Conservation (phyloP, 2,329 filamentous ascomycete genomes). For the Coleophoma cylindrospora region DNA sequence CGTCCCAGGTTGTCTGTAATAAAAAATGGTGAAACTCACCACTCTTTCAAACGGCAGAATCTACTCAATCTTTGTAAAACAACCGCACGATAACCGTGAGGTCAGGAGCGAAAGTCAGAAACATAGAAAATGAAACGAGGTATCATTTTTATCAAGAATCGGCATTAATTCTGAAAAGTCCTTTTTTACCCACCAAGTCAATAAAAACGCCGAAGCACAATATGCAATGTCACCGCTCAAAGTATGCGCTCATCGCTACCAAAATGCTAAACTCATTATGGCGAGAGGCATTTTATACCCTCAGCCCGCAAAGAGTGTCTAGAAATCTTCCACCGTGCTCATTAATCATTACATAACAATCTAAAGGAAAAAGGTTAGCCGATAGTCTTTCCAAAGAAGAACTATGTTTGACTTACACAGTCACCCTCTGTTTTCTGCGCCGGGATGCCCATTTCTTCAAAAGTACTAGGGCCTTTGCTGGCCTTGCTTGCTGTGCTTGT, state of each 20-base stretch:
- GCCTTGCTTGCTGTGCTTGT: constrained; percentile 16
- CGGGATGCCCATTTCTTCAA: constrained; percentile 97
- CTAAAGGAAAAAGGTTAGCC: constrained; percentile 5
- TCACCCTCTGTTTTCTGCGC: constrained; percentile 78
- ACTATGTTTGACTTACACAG: constrained; percentile 57
- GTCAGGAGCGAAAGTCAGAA: no score
- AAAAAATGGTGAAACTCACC: no score
- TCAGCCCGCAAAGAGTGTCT: neutral
- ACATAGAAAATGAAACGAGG: constrained; percentile 3
- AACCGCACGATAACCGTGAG: no score
- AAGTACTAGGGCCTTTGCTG: constrained; percentile 76
- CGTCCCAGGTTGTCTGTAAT: no score
- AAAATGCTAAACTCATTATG: neutral
- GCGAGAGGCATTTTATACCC: neutral
- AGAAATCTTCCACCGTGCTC: neutral
- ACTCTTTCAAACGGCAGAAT: no score
- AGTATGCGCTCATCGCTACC: no score
- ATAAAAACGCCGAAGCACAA: constrained; percentile 9
- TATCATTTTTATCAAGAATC: constrained; percentile 19
- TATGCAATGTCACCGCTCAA: no score
- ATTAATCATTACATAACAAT: constrained; percentile 21
- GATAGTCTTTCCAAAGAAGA: constrained; percentile 2
- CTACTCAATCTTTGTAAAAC: no score
- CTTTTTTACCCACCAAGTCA: neutral
- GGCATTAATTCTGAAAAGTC: neutral